Evolutionary conservation across 345 rosid genomes (phyloP).

Genomic region (Eucalyptus polybractea): DNA sequence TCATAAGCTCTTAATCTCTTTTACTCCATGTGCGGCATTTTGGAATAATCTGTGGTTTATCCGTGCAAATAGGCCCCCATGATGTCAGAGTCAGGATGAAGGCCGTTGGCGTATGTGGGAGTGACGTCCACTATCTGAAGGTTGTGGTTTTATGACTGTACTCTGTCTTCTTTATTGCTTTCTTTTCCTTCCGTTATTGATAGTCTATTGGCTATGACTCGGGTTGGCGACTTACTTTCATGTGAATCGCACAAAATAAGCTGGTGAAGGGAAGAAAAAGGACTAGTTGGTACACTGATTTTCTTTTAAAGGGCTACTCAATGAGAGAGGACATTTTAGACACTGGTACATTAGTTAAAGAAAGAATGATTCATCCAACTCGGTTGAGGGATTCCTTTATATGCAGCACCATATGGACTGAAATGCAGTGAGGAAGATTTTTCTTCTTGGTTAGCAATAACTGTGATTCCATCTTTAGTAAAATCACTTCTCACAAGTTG

Average conservation of each 20-base stretch:
- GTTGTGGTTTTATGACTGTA: conserved; percentile 1
- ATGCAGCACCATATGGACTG: background rate
- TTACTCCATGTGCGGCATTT: background rate
- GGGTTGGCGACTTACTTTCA: background rate
- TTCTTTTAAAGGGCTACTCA: background rate
- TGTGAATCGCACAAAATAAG: background rate
- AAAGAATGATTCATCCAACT: background rate
- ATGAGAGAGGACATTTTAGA: background rate
- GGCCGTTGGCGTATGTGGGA: conserved; percentile 88
- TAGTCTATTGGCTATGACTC: background rate
- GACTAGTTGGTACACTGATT: background rate
- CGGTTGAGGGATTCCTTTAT: background rate
- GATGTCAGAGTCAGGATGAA: conserved; percentile 79
- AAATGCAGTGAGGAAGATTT: background rate
- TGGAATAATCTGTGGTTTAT: background rate
- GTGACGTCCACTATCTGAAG: conserved; percentile 96
- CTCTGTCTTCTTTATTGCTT: background rate
- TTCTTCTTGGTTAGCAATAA: background rate
- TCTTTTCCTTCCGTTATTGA: background rate
- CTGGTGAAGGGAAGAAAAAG: background rate
- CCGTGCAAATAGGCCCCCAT: conserved; percentile 35
- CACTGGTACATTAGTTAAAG: background rate
- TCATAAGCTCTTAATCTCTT: background rate
- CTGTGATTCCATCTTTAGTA: background rate
- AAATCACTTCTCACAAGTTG: background rate